Percentiles rank a stretch among this genome's conserved stretches.
These are phyloP conservation scores for Nakazawaea holstii DNA, from an alignment of 805 yeast genomes.

Conservation along the genomic window DNA sequence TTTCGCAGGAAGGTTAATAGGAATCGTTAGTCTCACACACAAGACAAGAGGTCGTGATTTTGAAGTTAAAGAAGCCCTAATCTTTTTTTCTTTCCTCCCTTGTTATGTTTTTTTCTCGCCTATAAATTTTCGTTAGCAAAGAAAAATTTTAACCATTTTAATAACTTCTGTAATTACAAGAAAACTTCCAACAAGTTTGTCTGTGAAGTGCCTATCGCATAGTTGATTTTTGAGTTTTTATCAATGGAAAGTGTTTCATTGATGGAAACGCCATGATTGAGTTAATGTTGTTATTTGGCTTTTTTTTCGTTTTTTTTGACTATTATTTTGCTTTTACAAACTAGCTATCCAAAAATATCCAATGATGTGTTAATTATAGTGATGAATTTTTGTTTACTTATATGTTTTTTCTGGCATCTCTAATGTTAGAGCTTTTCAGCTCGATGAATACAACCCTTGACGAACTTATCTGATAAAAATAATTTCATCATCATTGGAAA, in stretches of 20 bases:
- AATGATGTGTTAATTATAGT: constrained; percentile 7
- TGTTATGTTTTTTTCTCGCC: not conserved
- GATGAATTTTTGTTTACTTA: constrained; percentile 20
- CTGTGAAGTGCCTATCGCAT: not conserved
- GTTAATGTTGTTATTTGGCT: not conserved
- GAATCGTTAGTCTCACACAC: not conserved
- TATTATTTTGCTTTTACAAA: not conserved
- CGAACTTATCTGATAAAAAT: constrained; percentile 49
- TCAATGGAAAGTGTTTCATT: constrained; percentile 14
- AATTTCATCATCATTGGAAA: not conserved
- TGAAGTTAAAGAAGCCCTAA: not conserved
- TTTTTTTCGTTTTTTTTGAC: no score
- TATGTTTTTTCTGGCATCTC: constrained; percentile 88
- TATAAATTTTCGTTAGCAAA: not conserved
- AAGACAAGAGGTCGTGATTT: not conserved
- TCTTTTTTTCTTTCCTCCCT: not conserved
- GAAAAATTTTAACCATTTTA: not conserved
- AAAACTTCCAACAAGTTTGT: not conserved
- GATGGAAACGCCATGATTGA: not conserved
- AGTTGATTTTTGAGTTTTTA: not conserved
- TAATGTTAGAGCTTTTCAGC: constrained; percentile 76
- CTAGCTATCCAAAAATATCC: constrained; percentile 2
- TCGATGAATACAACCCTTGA: constrained; percentile 78
- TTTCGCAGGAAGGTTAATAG: not conserved
- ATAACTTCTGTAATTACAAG: not conserved